Evolutionary conservation across 495 filamentous ascomycete genomes (phyloP).

Genomic region (Evernia prunastri): DNA sequence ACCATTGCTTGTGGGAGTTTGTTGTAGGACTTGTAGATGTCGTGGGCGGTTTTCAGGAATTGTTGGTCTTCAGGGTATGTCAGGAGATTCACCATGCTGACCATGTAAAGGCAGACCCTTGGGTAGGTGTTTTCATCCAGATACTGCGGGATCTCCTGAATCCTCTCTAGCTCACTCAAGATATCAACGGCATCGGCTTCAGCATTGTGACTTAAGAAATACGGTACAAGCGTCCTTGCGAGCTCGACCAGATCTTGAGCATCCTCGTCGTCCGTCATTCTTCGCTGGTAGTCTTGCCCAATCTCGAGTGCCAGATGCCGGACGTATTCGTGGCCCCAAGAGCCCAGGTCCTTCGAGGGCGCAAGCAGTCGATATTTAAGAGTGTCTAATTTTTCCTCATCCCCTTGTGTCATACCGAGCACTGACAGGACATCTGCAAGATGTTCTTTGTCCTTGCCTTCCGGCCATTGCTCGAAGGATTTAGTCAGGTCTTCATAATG

Average conservation of each 20-base stretch:
- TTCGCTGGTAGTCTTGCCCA: conserved; percentile 82
- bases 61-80: conserved; percentile 95
- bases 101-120: conserved; percentile 94
- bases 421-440: conserved; percentile 95
- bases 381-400: conserved; percentile 90
- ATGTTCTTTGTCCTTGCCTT: conserved; percentile 76
- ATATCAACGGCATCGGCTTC: conserved; percentile 97
- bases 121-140: conserved; percentile 91
- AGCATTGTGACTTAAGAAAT: conserved; percentile 94
- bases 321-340: conserved; percentile 98
- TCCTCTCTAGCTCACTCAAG: conserved; percentile 93
- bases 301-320: conserved; percentile 93
- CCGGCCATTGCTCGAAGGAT: conserved; percentile 81
- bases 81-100: conserved; percentile 95
- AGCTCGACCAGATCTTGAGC: conserved; percentile 73
- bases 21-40: conserved; percentile 86
- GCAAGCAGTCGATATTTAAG: conserved; percentile 90
- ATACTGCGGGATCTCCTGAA: conserved; percentile 81
- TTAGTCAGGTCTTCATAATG: conserved; percentile 84
- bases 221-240: conserved; percentile 75
- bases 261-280: conserved; percentile 57
- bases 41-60: conserved; percentile 84
- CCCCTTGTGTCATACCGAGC: conserved; percentile 97
- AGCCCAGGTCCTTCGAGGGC: conserved; percentile 84
- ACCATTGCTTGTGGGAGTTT: conserved; percentile 89